Base-by-base conservation (phyloP, 495 filamentous ascomycete species). In the Darksidea phi region DNA sequence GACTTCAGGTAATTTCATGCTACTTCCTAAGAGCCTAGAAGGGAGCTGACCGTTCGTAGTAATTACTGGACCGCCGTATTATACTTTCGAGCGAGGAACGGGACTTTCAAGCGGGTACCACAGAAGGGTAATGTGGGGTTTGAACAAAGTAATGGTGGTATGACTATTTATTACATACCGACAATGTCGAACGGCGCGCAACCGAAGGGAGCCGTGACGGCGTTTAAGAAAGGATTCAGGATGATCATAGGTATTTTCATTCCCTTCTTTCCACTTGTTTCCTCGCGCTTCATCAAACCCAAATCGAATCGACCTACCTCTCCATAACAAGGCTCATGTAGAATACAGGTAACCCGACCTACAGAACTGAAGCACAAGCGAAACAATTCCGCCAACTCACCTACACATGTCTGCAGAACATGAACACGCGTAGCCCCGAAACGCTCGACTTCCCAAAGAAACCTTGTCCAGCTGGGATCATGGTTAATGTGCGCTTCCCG, bases 21-120 rank as follows among this genome's bases (percentile, higher is more conserved):
- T 10, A 10, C 42, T 32, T 3, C 28, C 28, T 10, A 10, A 10
- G 3, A 10, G 4, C 28, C 10, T 32, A 3, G 28, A 32, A 32
- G 28, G 10, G 28, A 32, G 28, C 28, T 32, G 28, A 32, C 10
- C 10, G 28, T 10, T 4, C 10, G 28, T 43, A 43, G 41, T 20
- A 66, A 66, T 28, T 66, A 53, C 32, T 53, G 49, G 49, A 53
- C 49, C 24, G 53, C 53, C 18, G 26, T 46, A 34, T 17, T 56
- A 36, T 56, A 46, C 18, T 43, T n/a, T 13, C 13, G 41, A 49
- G 46, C 24, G 13, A 49, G 23, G 46, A 49, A 28, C 46, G 15
- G 46, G 5, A 56, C 36, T 3, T 56, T 46, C 38, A 56, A 56
- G 20, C 53, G 53, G 5, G 53, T 56, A 6, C 53, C 53, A 12